These are phyloP conservation scores for Cutaneotrichosporon dermatis DNA, from an alignment of 1,284 basidiomycete species.

Conservation along the genomic window DNA sequence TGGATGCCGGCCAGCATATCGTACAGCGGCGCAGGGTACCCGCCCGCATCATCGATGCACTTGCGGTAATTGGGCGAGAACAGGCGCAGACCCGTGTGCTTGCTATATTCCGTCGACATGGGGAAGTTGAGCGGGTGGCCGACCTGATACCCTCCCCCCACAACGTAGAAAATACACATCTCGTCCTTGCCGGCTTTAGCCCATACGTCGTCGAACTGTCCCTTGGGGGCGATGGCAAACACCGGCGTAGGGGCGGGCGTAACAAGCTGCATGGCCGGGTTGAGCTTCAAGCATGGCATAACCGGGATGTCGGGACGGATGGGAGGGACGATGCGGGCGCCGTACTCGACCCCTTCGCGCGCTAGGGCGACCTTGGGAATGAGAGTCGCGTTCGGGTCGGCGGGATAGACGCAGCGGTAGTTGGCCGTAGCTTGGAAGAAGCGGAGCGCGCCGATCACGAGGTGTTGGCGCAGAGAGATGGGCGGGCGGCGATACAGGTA, in stretches of 20 bases:
- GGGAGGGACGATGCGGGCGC: constrained; percentile 5
- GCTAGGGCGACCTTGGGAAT: constrained; percentile 4
- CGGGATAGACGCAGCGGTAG: constrained; percentile 3
- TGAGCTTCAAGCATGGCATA: constrained; percentile 1
- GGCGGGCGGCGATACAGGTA: constrained; percentile 8
- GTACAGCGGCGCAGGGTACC: constrained; percentile 10
- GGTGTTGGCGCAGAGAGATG: constrained; percentile 7
- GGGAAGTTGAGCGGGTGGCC: constrained; percentile 2
- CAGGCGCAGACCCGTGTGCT: background rate
- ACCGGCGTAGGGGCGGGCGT: background rate
- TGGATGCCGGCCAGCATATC: constrained; percentile 16
- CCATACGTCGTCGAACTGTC: constrained; percentile 5
- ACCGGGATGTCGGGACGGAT: constrained; percentile 1
- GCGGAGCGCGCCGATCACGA: constrained; percentile 3
- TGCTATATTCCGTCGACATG: background rate
- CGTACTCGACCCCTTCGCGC: constrained; percentile 3
- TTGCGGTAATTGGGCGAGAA: constrained; percentile 18
- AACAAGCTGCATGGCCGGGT: constrained; percentile 2
- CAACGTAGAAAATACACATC: constrained; percentile 13
- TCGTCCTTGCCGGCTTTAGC: constrained; percentile 10
- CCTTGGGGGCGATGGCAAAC: constrained; percentile 17
- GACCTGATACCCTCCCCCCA: constrained; percentile 15
- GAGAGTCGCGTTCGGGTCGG: constrained; percentile 1
- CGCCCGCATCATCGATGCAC: constrained; percentile 6
- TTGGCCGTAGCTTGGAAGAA: background rate